Evolutionary conservation across 176 grass and related monocot genomes (phyloP).

Genomic region (Phragmites australis): DNA sequence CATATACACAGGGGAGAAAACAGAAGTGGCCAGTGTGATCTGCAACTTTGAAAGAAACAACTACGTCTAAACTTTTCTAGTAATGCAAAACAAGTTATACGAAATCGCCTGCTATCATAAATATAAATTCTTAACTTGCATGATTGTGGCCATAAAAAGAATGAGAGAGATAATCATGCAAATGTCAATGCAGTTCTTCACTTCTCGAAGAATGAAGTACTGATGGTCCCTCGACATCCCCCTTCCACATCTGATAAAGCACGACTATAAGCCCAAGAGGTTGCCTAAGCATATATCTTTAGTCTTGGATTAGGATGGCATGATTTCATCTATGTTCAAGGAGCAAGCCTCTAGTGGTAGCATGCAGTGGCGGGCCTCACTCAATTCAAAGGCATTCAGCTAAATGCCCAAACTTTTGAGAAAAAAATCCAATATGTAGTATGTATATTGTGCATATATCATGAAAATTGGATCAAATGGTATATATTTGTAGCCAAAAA

Average conservation of each 20-base stretch:
- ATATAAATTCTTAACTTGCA: background rate
- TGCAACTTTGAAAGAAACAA: background rate
- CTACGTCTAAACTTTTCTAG: background rate
- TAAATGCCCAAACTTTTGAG: too few species aligned
- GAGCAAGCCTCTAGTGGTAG: background rate
- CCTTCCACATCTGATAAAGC: background rate
- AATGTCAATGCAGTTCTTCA: constrained; percentile 7
- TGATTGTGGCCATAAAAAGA: background rate
- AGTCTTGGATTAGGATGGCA: background rate
- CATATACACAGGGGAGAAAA: background rate
- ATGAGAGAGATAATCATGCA: background rate
- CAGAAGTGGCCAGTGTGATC: background rate
- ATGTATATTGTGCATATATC: too few species aligned
- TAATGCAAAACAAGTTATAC: background rate
- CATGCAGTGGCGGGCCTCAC: background rate
- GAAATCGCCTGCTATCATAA: background rate
- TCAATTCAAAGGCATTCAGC: too few species aligned
- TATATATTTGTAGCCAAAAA: too few species aligned
- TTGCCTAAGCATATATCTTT: background rate
- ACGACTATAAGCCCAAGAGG: background rate
- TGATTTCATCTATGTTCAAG: background rate
- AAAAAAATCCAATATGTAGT: too few species aligned
- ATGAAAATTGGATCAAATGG: too few species aligned
- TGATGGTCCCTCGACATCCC: background rate
- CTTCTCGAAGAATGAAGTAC: background rate